Evolutionary conservation across 148 eudicot genomes (phyloP).

Genomic region (Rhododendron simsii): DNA sequence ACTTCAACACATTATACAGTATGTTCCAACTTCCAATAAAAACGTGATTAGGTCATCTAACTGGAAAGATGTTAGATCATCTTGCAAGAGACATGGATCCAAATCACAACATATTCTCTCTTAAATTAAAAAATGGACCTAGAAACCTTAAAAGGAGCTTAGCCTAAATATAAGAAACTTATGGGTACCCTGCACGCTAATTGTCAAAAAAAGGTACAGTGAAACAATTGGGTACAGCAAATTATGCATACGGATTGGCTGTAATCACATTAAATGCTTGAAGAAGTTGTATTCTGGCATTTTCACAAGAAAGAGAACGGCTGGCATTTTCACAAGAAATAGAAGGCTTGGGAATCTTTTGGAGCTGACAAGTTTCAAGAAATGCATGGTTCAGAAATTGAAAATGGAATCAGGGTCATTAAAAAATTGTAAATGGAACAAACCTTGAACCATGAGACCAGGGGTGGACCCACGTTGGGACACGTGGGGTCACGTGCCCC

Average conservation of each 20-base stretch:
- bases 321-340: not conserved
- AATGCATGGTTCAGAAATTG: not conserved
- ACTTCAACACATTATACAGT: not conserved
- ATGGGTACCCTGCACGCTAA: not conserved
- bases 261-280: not conserved
- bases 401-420: not conserved
- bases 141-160: not conserved
- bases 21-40: not conserved
- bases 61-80: not conserved
- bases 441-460: not conserved
- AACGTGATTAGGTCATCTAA: not conserved
- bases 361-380: not conserved
- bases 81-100: not conserved
- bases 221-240: not conserved
- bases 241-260: not conserved
- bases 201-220: not conserved
- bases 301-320: not conserved
- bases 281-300: not conserved
- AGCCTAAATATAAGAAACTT: not conserved
- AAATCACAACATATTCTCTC: not conserved
- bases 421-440: not conserved
- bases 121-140: not conserved
- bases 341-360: not conserved
- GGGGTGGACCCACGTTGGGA: no score
- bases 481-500: no score